These are phyloP conservation scores for Leccinum longicurvipes DNA, from an alignment of 768 basidiomycete genomes.

Conservation along the genomic window DNA sequence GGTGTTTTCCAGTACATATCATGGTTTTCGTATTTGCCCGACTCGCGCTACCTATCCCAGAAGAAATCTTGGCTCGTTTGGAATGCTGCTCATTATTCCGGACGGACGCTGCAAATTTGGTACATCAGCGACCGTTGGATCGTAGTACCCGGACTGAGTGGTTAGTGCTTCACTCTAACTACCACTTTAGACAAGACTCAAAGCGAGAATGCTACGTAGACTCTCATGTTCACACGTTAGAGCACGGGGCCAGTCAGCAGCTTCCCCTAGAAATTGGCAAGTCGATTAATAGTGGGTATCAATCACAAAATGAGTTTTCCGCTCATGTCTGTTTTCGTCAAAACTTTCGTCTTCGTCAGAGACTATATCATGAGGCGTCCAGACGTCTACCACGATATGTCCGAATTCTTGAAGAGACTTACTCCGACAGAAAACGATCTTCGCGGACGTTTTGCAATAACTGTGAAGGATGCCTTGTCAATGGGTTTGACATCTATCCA, in stretches of 20 bases:
- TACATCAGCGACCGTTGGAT: conserved; percentile 56
- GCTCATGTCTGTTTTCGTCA: conserved; percentile 31
- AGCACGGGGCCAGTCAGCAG: conserved; percentile 67
- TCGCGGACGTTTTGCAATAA: conserved; percentile 52
- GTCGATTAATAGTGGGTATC: conserved; percentile 49
- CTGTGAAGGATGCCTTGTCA: no score
- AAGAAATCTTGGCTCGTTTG: conserved; percentile 42
- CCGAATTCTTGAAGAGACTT: conserved; percentile 61
- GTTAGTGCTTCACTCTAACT: conserved; percentile 37
- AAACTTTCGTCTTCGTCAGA: conserved; percentile 60
- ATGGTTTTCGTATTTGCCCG: neutral
- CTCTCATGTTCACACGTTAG: conserved; percentile 75
- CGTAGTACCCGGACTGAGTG: conserved; percentile 69
- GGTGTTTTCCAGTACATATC: conserved; percentile 42
- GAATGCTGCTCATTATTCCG: conserved; percentile 23
- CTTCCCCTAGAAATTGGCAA: conserved; percentile 63
- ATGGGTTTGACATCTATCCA: no score
- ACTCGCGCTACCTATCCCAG: conserved; percentile 26
- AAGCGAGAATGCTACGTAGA: conserved; percentile 46
- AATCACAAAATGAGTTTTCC: neutral
- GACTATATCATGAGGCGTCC: conserved; percentile 57
- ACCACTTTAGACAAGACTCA: neutral
- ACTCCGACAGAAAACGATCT: conserved; percentile 62
- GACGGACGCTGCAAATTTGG: conserved; percentile 38
- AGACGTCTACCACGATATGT: conserved; percentile 53